Evolutionary conservation across 2,329 filamentous ascomycete species (phyloP).

Genomic region (Rugonectria rugulosa): DNA sequence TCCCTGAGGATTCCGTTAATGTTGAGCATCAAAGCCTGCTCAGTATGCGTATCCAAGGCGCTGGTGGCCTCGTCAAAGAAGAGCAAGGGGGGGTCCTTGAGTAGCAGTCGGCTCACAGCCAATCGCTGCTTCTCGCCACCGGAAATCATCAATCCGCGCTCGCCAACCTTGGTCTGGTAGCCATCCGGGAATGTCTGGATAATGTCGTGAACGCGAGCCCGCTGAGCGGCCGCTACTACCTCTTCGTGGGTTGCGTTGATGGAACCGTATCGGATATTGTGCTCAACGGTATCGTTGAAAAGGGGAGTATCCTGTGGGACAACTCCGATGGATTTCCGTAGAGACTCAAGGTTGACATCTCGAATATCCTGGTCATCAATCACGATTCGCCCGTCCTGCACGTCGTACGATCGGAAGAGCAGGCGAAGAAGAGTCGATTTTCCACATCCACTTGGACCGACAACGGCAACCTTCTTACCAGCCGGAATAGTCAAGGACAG

Average conservation of each 20-base stretch:
- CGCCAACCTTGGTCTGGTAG: constrained; percentile 90
- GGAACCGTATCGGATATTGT: constrained; percentile 94
- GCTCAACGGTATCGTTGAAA: constrained; percentile 95
- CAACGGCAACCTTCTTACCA: constrained; percentile 94
- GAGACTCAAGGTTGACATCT: constrained; percentile 79
- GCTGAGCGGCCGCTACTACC: constrained; percentile 78
- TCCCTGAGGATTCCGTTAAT: constrained; percentile 93
- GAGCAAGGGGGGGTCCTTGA: constrained; percentile 88
- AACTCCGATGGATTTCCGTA: constrained; percentile 88
- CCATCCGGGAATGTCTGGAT: constrained; percentile 84
- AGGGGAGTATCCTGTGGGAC: constrained; percentile 97
- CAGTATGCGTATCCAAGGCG: constrained; percentile 91
- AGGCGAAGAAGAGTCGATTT: constrained; percentile 93
- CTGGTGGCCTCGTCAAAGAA: constrained; percentile 98
- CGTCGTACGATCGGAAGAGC: constrained; percentile 94
- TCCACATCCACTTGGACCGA: constrained; percentile 93
- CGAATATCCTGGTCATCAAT: constrained; percentile 95
- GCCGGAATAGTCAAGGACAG: constrained; percentile 89
- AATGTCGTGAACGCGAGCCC: constrained; percentile 86
- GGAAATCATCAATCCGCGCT: constrained; percentile 95
- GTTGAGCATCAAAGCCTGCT: constrained; percentile 87
- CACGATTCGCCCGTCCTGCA: constrained; percentile 82
- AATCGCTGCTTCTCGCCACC: constrained; percentile 93
- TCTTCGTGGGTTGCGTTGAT: constrained; percentile 77
- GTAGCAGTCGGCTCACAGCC: constrained; percentile 80